These are phyloP conservation scores for Colletotrichum endophyticum DNA, from an alignment of 2,329 filamentous ascomycete species.

Conservation along the genomic window DNA sequence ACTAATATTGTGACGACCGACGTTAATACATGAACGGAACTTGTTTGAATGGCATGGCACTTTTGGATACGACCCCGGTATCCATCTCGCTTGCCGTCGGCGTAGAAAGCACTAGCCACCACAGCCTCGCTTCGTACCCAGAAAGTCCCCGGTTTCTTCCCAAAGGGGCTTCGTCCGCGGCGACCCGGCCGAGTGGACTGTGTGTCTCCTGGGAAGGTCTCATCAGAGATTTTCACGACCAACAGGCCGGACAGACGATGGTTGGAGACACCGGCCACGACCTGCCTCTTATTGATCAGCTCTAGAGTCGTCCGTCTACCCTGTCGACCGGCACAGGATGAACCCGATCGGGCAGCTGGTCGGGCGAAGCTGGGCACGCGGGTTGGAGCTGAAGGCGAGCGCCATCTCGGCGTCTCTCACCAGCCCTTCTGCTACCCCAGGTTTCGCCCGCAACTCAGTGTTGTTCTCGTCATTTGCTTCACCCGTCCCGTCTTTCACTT, in stretches of 20 bases:
- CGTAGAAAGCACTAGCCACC: conserved; percentile 11
- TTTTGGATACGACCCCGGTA: neutral
- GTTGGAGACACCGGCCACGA: neutral
- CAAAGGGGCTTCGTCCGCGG: neutral
- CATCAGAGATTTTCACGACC: conserved; percentile 13
- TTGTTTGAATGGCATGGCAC: neutral
- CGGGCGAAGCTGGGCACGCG: conserved; percentile 5
- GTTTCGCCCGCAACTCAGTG: neutral
- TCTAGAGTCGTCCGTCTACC: neutral
- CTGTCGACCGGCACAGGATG: conserved; percentile 3
- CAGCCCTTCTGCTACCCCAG: neutral
- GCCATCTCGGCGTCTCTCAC: neutral
- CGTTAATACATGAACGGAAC: neutral
- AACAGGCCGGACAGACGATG: neutral
- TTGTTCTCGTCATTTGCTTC: neutral
- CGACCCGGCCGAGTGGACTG: neutral
- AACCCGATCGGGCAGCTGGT: conserved; percentile 20
- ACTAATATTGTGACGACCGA: neutral
- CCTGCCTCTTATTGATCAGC: conserved; percentile 3
- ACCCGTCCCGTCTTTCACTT: neutral
- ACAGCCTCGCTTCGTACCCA: neutral
- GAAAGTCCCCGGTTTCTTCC: conserved; percentile 9
- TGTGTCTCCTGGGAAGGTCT: neutral
- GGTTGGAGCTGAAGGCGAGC: neutral
- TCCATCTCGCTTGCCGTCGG: conserved; percentile 12